Percentiles rank a stretch among this genome's conserved stretches.
Conservation (phyloP, 2,329 filamentous ascomycete species). For the Cladophialophora carrionii region DNA sequence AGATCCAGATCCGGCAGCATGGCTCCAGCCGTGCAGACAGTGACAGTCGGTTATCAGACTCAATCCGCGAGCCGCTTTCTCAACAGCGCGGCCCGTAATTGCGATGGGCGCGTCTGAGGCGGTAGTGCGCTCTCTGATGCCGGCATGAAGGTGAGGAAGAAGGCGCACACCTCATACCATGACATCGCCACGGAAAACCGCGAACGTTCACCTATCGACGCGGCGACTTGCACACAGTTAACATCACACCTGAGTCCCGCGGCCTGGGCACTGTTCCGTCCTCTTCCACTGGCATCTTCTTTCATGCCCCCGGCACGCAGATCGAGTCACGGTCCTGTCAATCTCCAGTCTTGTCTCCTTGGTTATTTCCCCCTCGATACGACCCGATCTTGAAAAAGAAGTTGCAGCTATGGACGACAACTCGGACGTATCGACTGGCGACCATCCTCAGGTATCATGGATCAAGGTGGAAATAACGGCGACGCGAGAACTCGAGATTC, state of each 20-base stretch:
- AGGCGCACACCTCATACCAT: not conserved
- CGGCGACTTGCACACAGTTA: not conserved
- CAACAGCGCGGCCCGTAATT: not conserved
- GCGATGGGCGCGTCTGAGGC: not conserved
- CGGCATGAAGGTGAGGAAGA: not conserved
- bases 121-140: not conserved
- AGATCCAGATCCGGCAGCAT: not conserved
- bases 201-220: not conserved
- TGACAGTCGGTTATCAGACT: not conserved
- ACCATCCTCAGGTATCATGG: not conserved
- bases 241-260: not conserved
- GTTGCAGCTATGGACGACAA: not conserved
- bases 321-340: not conserved
- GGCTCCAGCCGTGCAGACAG: not conserved
- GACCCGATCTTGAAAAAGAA: not conserved
- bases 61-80: not conserved
- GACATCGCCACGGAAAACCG: not conserved
- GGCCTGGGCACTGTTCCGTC: not conserved
- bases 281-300: not conserved
- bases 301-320: not conserved
- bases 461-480: constrained; percentile 7
- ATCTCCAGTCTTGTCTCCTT: not conserved
- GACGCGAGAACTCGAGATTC: constrained; percentile 1
- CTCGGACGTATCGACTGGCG: not conserved
- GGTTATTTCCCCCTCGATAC: not conserved